Evolutionary conservation across 495 filamentous ascomycete species (phyloP).

Genomic region (Hypoxylon perforatum): DNA sequence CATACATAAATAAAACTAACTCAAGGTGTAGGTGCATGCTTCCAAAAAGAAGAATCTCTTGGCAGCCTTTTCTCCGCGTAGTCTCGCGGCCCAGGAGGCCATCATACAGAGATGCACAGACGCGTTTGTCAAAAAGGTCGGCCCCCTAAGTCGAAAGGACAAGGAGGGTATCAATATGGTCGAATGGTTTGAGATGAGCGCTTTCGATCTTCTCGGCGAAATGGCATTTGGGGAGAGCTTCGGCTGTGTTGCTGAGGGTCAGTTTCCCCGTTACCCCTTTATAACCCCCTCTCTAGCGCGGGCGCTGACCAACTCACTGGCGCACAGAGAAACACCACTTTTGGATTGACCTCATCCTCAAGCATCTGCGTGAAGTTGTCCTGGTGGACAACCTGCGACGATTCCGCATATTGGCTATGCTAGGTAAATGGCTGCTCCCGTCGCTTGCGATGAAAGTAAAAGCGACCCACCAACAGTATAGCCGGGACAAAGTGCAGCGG

Average conservation of each 20-base stretch:
- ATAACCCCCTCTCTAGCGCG: too few relatives aligned
- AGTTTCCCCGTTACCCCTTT: too few relatives aligned
- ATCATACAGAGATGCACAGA: constrained; percentile 53
- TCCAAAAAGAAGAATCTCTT: constrained; percentile 45
- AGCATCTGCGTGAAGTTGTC: constrained; percentile 1
- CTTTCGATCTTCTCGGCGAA: constrained; percentile 49
- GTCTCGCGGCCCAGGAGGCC: constrained; percentile 55
- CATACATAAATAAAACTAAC: constrained; percentile 1
- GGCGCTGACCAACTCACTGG: too few relatives aligned
- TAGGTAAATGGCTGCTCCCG: constrained; percentile 2
- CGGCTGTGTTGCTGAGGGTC: constrained; percentile 5
- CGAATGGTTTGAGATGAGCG: constrained; percentile 39
- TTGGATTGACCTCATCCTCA: constrained; percentile 12
- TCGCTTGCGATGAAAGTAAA: constrained; percentile 2
- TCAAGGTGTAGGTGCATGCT: constrained; percentile 39
- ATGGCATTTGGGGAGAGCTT: constrained; percentile 51
- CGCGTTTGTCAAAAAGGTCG: constrained; percentile 48
- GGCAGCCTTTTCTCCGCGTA: constrained; percentile 47
- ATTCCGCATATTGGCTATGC: constrained; percentile 1
- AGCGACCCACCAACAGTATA: not conserved
- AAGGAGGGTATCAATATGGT: constrained; percentile 23
- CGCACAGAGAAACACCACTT: constrained; percentile 5
- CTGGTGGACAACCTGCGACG: constrained; percentile 32
- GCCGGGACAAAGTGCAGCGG: constrained; percentile 4
- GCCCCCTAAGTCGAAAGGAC: not conserved